Conservation (phyloP, 768 basidiomycete species). For the Asterophora lycoperdoides region DNA sequence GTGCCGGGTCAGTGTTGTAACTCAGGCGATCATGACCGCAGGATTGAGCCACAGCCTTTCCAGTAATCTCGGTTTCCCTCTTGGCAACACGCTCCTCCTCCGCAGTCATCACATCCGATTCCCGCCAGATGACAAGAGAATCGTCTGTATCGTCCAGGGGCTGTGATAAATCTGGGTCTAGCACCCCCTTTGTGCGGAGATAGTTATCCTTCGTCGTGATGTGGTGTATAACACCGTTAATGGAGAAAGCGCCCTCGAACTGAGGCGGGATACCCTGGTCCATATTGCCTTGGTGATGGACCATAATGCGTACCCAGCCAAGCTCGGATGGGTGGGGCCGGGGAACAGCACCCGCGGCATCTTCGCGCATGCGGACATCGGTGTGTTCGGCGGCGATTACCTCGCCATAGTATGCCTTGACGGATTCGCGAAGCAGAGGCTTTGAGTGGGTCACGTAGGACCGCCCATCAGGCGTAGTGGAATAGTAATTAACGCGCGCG, state of each 20-base stretch:
- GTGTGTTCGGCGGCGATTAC: slow-evolving; percentile 60
- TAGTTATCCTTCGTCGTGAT: slow-evolving; percentile 70
- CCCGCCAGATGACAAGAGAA: slow-evolving; percentile 68
- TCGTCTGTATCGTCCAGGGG: slow-evolving; percentile 41
- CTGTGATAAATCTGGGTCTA: slow-evolving; percentile 48
- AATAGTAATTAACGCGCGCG: slow-evolving; percentile 66
- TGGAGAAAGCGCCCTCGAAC: slow-evolving; percentile 75
- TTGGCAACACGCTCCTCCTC: slow-evolving; percentile 40
- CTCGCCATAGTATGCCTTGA: slow-evolving; percentile 72
- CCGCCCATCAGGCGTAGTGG: slow-evolving; percentile 45
- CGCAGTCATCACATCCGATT: slow-evolving; percentile 59
- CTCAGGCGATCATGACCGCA: slow-evolving; percentile 70
- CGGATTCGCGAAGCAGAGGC: slow-evolving; percentile 58
- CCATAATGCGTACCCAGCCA: slow-evolving; percentile 78
- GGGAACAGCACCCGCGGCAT: slow-evolving; percentile 51
- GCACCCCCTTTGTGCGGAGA: slow-evolving; percentile 50
- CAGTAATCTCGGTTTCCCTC: slow-evolving; percentile 22
- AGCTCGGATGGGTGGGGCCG: slow-evolving; percentile 43
- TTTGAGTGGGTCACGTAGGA: slow-evolving; percentile 48
- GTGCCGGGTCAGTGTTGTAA: slow-evolving; percentile 58
- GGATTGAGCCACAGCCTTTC: slow-evolving; percentile 29
- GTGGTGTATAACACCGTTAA: slow-evolving; percentile 64
- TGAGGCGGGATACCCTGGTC: slow-evolving; percentile 44
- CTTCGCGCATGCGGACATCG: slow-evolving; percentile 53
- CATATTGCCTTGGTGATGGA: slow-evolving; percentile 59